A percentile compares a stretch with the other conserved stretches of the same genome.
Conservation (phyloP, 768 basidiomycete genomes). For the Suillus americanus region DNA sequence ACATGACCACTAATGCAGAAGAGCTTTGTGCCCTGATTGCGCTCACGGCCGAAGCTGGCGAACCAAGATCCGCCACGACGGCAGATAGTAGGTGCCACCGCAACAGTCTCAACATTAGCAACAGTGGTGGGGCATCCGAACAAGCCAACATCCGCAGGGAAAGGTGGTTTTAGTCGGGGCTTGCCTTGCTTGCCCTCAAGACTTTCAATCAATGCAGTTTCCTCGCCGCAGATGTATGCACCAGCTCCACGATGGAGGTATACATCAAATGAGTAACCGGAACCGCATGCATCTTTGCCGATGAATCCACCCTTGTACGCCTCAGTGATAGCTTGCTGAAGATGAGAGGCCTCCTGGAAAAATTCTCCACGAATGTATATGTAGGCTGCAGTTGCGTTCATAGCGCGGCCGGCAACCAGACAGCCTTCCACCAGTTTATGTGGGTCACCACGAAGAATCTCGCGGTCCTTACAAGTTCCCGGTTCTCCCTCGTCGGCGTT, state of each 20-base stretch:
- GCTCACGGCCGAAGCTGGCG: slow-evolving; percentile 84
- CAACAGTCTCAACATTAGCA: slow-evolving; percentile 98
- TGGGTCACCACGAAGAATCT: slow-evolving; percentile 96
- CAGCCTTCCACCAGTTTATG: slow-evolving; percentile 99
- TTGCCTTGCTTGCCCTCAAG: slow-evolving; percentile 99
- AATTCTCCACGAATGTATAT: slow-evolving; percentile 99
- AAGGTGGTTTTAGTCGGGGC: slow-evolving; percentile 95
- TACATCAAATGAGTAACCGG: slow-evolving; percentile 94
- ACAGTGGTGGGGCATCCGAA: slow-evolving; percentile 98
- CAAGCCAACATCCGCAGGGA: slow-evolving; percentile 96
- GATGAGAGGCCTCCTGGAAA: slow-evolving; percentile 89
- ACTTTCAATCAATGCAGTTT: slow-evolving; percentile 96
- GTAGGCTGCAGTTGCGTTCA: slow-evolving; percentile 99
- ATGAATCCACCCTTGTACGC: slow-evolving; percentile 88
- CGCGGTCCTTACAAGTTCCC: slow-evolving; percentile 98
- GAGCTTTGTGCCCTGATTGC: slow-evolving; percentile 96
- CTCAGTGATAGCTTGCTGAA: slow-evolving; percentile 94
- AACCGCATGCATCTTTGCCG: slow-evolving; percentile 89
- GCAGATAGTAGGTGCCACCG: slow-evolving; percentile 96
- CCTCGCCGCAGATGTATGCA: slow-evolving; percentile 98
- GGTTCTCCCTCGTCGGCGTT: slow-evolving; percentile 99
- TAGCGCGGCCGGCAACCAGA: slow-evolving; percentile 91
- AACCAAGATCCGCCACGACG: slow-evolving; percentile 90
- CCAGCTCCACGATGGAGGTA: slow-evolving; percentile 98
- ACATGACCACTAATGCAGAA: slow-evolving; percentile 97